Evolutionary conservation across 1,139 yeast genomes (phyloP), one percentile per base, ranked within the genome.

Genomic region (Hansenula lynferdii): DNA sequence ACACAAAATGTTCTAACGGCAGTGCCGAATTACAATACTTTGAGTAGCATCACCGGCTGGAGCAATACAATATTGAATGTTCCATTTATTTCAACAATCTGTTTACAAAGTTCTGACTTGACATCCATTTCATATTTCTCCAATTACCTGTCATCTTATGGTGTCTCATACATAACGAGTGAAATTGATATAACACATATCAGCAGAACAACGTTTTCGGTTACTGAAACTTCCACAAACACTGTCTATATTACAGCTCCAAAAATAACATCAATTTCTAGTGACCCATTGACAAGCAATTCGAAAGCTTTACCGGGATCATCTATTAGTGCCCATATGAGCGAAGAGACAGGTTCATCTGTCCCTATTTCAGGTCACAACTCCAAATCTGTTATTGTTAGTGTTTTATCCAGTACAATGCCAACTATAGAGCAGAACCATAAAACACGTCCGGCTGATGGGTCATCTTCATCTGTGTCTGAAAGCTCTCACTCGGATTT

Each of bases 31-130:
- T 51, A 51, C 21, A 42, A 49, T 26, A 28, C 8, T 8, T n/a
- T 32, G 0, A 42, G 38, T 15, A 43, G 50, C 36, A 50, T 51
- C 15, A 46, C 53, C 17, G 54, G 52, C 1, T 51, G 54, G 54
- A 14, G 35, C 2, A 47, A 41, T 20, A 32, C 42, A 2, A 36
- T 46, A 1, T 36, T 45, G n/a, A 45, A 42, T 29, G 31, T 46
- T 2, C 28, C 36, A 14, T 51, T 34, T 36, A 40, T 47, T 14
- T 43, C 47, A 12, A 50, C 54, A 1, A 41, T 47, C 31, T 51
- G 55, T 40, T 35, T 50, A 39, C 40, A 45, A 32, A 39, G 41
- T 19, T 45, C 45, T 19, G 43, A 38, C 12, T 35, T 51, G 8
- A 40, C 41, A 0, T 42, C 51, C 1, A 42, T 47, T 2, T 44